Evolutionary conservation across 768 basidiomycete species (phyloP), one percentile per base, ranked within the genome.

Genomic region (Tulasnella calospora): DNA sequence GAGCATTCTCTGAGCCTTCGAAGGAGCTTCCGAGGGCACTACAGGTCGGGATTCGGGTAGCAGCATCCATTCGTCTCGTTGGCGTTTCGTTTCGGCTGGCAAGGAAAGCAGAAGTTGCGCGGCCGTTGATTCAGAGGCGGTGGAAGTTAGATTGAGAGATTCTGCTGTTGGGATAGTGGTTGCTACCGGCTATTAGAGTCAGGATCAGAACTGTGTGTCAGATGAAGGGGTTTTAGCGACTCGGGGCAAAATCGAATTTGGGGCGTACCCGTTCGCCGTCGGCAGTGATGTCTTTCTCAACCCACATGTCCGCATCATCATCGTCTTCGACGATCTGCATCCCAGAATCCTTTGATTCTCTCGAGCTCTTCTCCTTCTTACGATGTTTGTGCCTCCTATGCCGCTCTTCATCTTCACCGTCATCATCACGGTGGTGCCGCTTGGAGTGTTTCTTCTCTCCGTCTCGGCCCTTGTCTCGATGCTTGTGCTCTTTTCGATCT

Each of bases 51-150:
- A 81, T 81, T 72, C 85, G 81, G 87, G 85, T 57, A 84, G 85
- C 6, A 96, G 85, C 95, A 98, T 97, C 96, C 96, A 98, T 47
- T 94, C 91, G 80, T 96, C 95, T 27, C 95, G 88, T 81, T 89
- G 86, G 19, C 92, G 81, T 36, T 84, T 84, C 0, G 89, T 85
- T 80, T 89, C 89, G 6, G 90, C 86, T 4, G 79, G 84, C 83
- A 6, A 81, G 80, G 6, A 85, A 80, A 85, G 85, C 0, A 91
- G 90, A n/a, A 89, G 85, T 1, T 85, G 80, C 0, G 88, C 86
- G 67, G 87, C 86, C 35, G 86, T 84, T 30, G 87, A 83, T n/a
- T 84, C 82, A 70, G 86, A 83, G 40, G 91, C 90, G 61, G 89
- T 86, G 0, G 93, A 92, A 5, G 86, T 91, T 69, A 95, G 81